Evolutionary conservation across 2,329 filamentous ascomycete genomes (phyloP), one percentile per base, ranked within the genome.

Genomic region (Fusarium decemcellulare): DNA sequence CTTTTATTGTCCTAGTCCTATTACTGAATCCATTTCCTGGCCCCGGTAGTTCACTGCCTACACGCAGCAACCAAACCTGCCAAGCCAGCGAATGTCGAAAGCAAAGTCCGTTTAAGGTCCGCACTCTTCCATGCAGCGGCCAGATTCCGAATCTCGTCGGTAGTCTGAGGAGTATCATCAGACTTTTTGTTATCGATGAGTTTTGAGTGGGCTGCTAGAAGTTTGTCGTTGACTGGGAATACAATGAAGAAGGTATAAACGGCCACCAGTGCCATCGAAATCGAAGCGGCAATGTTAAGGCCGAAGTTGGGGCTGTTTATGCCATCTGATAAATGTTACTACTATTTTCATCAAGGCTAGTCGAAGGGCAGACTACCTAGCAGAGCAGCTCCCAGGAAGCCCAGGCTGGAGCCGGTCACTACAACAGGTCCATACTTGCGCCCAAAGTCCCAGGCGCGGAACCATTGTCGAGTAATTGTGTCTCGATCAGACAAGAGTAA

Each of bases 391-490:
- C n/a, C 40, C 1, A 56, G 53, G 18, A 56, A 56, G 16, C 53
- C 30, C 5, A 56, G 11, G 7, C 40, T 30, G 3, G 53, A 56
- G 29, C 53, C 53, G 14, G n/a, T 56, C 18, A 56, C 53, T 5
- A 36, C 40, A 29, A 56, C 29, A 3, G 53, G 53, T 30, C 53
- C 53, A 29, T 56, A 56, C 27, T 56, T 56, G 16, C 53, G 53
- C 16, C 53, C 53, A 46, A 46, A 46, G 11, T 56, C 53, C 53
- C 53, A 46, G 30, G 14, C 53, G 4, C 53, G 53, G 23, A 44
- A 56, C 53, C 53, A 56, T 9, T 51, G 32, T 36, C 53, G 53
- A n/a, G 23, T 56, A 10, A 46, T 30, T 7, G 40, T 46, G 15
- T 56, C 40, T 16, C 14, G 30, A 29, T 46, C 40, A n/a, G 40